A percentile compares a stretch with the other conserved stretches of the same genome.
Evolutionary conservation across 345 rosid genomes (phyloP).

Genomic region (Rhodamnia rubescens): DNA sequence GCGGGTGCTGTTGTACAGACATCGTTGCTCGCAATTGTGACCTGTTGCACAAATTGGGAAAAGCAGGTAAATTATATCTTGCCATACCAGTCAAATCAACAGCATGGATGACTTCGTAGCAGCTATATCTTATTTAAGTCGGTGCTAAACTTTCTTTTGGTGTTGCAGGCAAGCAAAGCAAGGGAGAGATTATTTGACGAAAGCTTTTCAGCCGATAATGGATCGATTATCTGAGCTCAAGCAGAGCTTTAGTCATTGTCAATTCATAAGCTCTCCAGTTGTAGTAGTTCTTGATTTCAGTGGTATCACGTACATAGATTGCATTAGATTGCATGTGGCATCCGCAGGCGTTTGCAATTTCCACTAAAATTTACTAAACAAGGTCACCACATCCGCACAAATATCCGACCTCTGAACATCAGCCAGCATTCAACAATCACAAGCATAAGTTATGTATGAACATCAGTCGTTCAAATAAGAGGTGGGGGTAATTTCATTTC

Average conservation of each 20-base stretch:
- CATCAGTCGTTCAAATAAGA: background rate
- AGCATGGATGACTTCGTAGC: background rate
- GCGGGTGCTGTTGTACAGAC: slow-evolving; percentile 50
- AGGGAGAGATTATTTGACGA: slow-evolving; percentile 24
- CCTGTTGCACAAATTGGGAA: slow-evolving; percentile 56
- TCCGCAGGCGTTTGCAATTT: background rate
- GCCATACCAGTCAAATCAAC: background rate
- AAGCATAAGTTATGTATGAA: background rate
- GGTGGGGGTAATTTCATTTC: background rate
- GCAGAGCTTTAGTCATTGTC: background rate
- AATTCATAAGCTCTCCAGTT: background rate
- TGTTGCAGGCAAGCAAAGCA: slow-evolving; percentile 33
- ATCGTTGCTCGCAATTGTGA: slow-evolving; percentile 30
- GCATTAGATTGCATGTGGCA: background rate
- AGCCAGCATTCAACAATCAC: background rate
- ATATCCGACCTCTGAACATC: background rate
- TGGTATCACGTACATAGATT: background rate
- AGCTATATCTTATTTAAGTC: background rate
- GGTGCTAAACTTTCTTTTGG: background rate
- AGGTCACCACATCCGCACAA: background rate
- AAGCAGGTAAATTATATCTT: slow-evolving; percentile 24
- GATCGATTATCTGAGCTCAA: background rate
- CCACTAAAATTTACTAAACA: background rate
- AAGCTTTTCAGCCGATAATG: background rate
- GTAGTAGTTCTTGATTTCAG: background rate